Evolutionary conservation across 2,329 filamentous ascomycete species (phyloP).

Genomic region (Dryadomyces sulphureus): DNA sequence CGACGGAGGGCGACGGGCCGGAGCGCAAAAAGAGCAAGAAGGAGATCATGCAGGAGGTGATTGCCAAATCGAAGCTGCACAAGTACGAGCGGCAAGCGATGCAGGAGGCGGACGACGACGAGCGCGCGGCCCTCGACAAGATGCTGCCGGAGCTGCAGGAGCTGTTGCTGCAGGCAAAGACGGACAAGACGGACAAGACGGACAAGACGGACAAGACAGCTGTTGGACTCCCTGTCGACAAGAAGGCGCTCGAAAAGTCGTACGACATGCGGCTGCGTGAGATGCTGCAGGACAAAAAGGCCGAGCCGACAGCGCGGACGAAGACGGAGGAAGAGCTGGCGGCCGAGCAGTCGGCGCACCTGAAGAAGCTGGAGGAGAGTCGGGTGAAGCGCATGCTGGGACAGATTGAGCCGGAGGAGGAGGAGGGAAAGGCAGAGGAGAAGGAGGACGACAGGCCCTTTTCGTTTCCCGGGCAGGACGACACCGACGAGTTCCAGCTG

Average conservation of each 20-base stretch:
- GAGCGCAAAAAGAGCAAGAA: slow-evolving; percentile 88
- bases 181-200: slow-evolving; percentile 19
- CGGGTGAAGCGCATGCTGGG: slow-evolving; percentile 78
- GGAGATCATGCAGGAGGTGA: slow-evolving; percentile 95
- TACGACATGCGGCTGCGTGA: slow-evolving; percentile 77
- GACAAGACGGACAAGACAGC: slow-evolving; percentile 10
- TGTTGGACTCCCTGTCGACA: slow-evolving; percentile 30
- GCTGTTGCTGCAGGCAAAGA: slow-evolving; percentile 41
- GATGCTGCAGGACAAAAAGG: slow-evolving; percentile 70
- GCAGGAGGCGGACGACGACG: slow-evolving; percentile 86
- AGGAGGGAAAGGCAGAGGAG: slow-evolving; percentile 35
- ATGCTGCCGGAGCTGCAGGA: slow-evolving; percentile 63
- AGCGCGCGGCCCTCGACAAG: slow-evolving; percentile 72
- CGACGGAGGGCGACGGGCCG: slow-evolving; percentile 43
- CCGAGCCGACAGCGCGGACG: slow-evolving; percentile 71
- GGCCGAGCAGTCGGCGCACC: slow-evolving; percentile 58
- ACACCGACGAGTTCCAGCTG: slow-evolving; percentile 43
- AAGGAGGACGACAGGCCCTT: slow-evolving; percentile 1
- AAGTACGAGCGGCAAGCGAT: slow-evolving; percentile 87
- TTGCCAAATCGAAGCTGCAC: slow-evolving; percentile 90
- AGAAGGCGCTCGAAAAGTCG: slow-evolving; percentile 61
- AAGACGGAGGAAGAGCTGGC: slow-evolving; percentile 83
- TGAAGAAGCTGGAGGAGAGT: slow-evolving; percentile 72
- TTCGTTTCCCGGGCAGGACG: slow-evolving; percentile 24
- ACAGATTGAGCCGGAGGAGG: slow-evolving; percentile 53